These are phyloP conservation scores for Trichoderma sp. DNA, from an alignment of 2,329 filamentous ascomycete species.

Conservation along the genomic window DNA sequence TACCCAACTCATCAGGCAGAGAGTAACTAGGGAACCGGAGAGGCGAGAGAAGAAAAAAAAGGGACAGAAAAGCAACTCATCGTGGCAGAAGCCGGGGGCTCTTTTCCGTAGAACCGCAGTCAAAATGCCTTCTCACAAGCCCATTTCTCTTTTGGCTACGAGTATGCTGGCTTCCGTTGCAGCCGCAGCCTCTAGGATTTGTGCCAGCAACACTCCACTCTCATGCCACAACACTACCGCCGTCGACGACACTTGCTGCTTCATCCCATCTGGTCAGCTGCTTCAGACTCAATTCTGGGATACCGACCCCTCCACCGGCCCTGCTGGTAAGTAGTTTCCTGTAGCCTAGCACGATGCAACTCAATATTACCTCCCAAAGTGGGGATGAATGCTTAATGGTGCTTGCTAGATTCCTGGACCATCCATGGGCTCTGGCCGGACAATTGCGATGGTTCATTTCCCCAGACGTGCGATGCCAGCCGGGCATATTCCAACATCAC, in stretches of 20 bases:
- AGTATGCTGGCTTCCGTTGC: constrained; percentile 19
- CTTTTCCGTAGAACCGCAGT: neutral
- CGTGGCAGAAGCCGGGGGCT: neutral
- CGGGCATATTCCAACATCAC: constrained; percentile 65
- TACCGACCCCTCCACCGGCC: constrained; percentile 60
- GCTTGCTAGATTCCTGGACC: constrained; percentile 61
- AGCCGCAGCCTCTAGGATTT: constrained; percentile 22
- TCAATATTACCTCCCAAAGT: neutral
- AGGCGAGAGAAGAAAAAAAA: neutral
- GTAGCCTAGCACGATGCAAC: constrained; percentile 3
- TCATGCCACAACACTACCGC: constrained; percentile 63
- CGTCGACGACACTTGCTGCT: constrained; percentile 66
- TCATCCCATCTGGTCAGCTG: constrained; percentile 66
- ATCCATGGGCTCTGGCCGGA: constrained; percentile 68
- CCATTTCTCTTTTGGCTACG: constrained; percentile 21
- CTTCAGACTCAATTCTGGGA: constrained; percentile 80
- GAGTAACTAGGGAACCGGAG: neutral
- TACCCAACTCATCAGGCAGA: neutral
- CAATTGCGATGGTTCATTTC: constrained; percentile 68
- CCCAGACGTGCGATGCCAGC: constrained; percentile 60
- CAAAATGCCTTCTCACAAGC: constrained; percentile 20
- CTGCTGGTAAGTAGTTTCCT: constrained; percentile 32
- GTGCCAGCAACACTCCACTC: constrained; percentile 41
- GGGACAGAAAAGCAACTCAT: neutral
- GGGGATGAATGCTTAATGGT: neutral